Evolutionary conservation across 331 rosid species (phyloP).

Genomic region (Phaseolus coccineus): DNA sequence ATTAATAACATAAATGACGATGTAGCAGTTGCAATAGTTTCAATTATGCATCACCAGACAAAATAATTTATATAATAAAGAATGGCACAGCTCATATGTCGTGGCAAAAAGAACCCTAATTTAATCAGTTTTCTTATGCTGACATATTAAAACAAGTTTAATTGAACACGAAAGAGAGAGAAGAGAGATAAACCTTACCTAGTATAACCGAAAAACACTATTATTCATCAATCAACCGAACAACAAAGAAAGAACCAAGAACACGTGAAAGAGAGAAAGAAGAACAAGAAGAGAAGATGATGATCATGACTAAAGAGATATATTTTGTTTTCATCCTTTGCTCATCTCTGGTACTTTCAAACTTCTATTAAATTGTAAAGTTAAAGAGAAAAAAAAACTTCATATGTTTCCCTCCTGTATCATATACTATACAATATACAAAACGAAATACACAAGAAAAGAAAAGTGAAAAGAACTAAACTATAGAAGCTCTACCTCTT

Average conservation of each 20-base stretch:
- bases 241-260: background rate
- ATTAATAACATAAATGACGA: background rate
- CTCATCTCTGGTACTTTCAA: background rate
- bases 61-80: constrained; percentile 3
- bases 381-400: background rate
- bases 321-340: constrained; percentile 10
- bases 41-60: constrained; percentile 15
- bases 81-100: background rate
- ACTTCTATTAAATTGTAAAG: background rate
- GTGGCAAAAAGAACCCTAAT: background rate
- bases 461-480: background rate
- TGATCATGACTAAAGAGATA: background rate
- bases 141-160: background rate
- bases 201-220: constrained; percentile 19
- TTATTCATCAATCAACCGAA: background rate
- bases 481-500: constrained; percentile 9
- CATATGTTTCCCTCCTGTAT: background rate
- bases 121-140: background rate
- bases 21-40: constrained; percentile 12
- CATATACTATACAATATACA: constrained; percentile 1
- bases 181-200: background rate
- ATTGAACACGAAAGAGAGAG: background rate
- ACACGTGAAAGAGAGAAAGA: background rate
- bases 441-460: background rate
- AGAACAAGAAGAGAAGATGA: background rate